Evolutionary conservation across 2,329 filamentous ascomycete genomes (phyloP).

Genomic region (Exophiala sideris): DNA sequence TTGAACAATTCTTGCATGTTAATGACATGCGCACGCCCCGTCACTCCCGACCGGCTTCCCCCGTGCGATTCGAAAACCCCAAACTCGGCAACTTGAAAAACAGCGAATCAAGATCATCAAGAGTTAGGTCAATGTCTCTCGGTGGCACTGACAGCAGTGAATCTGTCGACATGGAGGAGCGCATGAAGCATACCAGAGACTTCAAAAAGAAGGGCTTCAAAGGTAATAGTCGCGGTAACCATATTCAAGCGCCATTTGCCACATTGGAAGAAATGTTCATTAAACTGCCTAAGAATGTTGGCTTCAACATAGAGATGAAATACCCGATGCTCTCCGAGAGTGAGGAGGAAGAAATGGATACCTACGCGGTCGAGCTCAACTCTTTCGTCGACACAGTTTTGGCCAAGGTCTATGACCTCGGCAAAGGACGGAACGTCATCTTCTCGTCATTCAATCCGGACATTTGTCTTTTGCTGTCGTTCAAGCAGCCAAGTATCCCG

Average conservation of each 20-base stretch:
- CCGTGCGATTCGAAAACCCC: conserved; percentile 29
- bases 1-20: conserved; percentile 93
- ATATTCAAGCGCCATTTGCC: conserved; percentile 93
- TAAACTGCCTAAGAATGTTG: conserved; percentile 74
- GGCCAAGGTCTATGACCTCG: conserved; percentile 81
- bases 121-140: conserved; percentile 58
- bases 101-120: conserved; percentile 25
- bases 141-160: conserved; percentile 49
- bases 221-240: conserved; percentile 86
- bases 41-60: conserved; percentile 48
- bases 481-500: conserved; percentile 96
- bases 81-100: conserved; percentile 27
- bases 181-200: conserved; percentile 95
- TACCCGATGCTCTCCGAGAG: conserved; percentile 97
- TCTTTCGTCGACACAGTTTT: conserved; percentile 94
- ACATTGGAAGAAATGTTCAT: conserved; percentile 91
- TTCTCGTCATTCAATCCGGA: conserved; percentile 98
- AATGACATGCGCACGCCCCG: conserved; percentile 55
- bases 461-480: conserved; percentile 86
- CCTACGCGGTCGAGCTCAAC: conserved; percentile 92
- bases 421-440: conserved; percentile 81
- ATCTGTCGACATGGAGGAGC: conserved; percentile 62
- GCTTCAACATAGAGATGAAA: conserved; percentile 99
- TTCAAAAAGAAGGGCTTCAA: conserved; percentile 96
- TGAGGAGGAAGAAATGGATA: conserved; percentile 94